phyloP scores from a whole-genome alignment of 2,329 filamentous ascomycete genomes.

The Diaporthe australafricana region DNA sequence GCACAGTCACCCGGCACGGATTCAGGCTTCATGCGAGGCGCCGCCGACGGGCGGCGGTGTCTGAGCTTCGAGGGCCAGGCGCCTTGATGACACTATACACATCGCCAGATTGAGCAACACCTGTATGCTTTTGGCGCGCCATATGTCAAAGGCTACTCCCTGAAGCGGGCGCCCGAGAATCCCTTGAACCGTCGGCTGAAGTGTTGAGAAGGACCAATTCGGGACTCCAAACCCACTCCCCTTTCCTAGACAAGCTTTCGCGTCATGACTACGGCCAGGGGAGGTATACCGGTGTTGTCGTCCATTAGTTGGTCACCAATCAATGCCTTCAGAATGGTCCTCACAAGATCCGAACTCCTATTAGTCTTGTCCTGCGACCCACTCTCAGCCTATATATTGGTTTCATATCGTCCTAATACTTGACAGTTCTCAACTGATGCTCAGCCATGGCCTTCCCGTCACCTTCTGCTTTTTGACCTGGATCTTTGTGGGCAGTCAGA shows the following conservation, averaged over 20 bases:
- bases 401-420: neutral
- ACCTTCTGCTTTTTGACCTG: neutral
- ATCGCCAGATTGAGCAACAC: neutral
- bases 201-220: neutral
- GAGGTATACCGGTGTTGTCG: neutral
- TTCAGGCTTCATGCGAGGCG: conserved; percentile 1
- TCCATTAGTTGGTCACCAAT: neutral
- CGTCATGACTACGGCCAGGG: neutral
- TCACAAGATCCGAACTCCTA: neutral
- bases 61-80: conserved; percentile 4
- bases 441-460: neutral
- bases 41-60: neutral
- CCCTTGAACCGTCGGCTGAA: neutral
- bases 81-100: conserved; percentile 1
- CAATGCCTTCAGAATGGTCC: neutral
- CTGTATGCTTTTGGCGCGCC: neutral
- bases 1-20: conserved; percentile 14
- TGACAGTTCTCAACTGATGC: neutral
- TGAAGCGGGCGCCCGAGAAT: neutral
- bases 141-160: neutral
- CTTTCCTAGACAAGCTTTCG: neutral
- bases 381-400: neutral
- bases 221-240: neutral
- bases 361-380: neutral
- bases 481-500: neutral